Evolutionary conservation across 495 filamentous ascomycete species (phyloP), one percentile per base, ranked within the genome.

Genomic region (Amniculicola lignicola): DNA sequence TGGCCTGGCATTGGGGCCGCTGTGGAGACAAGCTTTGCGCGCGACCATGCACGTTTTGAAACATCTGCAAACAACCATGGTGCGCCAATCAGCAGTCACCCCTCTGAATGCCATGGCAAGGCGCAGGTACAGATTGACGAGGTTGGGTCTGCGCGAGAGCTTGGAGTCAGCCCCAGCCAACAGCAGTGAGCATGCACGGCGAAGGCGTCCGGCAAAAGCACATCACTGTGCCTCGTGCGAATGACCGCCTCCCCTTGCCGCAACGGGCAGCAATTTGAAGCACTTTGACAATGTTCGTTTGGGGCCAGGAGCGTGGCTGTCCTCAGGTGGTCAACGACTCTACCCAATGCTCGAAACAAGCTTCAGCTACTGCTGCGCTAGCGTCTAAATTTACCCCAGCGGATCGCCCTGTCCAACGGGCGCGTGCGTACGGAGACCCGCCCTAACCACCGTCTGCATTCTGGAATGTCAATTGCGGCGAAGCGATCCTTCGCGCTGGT

Each of bases 1-100:
- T 22, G 22, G 41, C 41, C 16, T 22, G 5, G 18, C 10, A 15
- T 6, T 21, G 14, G 49, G 15, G 37, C 14, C 14, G 21, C 9
- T 22, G 40, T 10, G 4, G 4, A 54, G 12, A 45, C 51, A 54
- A 54, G 51, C 51, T 54, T 54, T 46, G 35, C 27, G 51, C 51
- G 36, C 51, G 41, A 21, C 3, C 51, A 21, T 3, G 10, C 5
- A 10, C 4, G 39, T 22, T 46, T 54, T 46, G 51, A 54, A 54
- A 54, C 51, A 46, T 4, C 21, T 25, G 6, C 14, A 51, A 22
- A 51, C 10, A 23, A 4, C 24, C 24, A 3, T 6, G 12, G 22
- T 24, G 35, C 2, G 23, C 40, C 51, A 46, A 54, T 53, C 49
- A 31, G 4, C 23, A 38, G 10, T 3, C 24, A 3, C n/a, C 11